Percentiles rank a stretch among this genome's conserved stretches.
These are phyloP conservation scores for Ustilago shanxiensis DNA, from an alignment of 1,284 basidiomycete genomes.

Conservation along the genomic window DNA sequence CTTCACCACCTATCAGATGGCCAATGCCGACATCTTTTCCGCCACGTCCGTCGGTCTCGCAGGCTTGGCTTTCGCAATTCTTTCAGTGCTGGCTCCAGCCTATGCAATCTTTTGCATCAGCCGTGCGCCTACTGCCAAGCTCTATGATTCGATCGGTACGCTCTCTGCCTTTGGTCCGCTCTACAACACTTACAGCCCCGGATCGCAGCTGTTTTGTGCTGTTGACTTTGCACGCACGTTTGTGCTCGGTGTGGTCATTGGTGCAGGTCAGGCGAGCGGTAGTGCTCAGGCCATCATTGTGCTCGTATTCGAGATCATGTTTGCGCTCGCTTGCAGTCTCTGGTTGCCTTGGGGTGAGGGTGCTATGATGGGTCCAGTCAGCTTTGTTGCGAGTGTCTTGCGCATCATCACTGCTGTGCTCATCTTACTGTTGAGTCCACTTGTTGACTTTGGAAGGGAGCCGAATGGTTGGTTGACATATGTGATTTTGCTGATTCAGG, in stretches of 20 bases:
- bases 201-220: conserved; percentile 87
- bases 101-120: conserved; percentile 82
- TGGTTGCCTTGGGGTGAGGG: conserved; percentile 97
- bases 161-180: conserved; percentile 91
- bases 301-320: conserved; percentile 70
- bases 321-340: conserved; percentile 59
- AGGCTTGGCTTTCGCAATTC: conserved; percentile 80
- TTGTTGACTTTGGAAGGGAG: conserved; percentile 74
- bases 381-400: conserved; percentile 89
- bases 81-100: conserved; percentile 83
- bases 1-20: conserved; percentile 89
- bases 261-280: conserved; percentile 88
- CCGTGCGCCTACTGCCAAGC: conserved; percentile 84
- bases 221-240: conserved; percentile 85
- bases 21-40: conserved; percentile 74
- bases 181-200: conserved; percentile 93
- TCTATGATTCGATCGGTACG: conserved; percentile 93
- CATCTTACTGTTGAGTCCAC: conserved; percentile 85
- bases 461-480: conserved; percentile 86
- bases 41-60: conserved; percentile 77
- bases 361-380: conserved; percentile 92
- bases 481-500: conserved; percentile 87
- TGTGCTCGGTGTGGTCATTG: conserved; percentile 83
- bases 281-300: conserved; percentile 91
- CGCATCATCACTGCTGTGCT: conserved; percentile 90